Base-by-base conservation (phyloP, 1,284 basidiomycete species). In the Coniferiporia sulphurascens region DNA sequence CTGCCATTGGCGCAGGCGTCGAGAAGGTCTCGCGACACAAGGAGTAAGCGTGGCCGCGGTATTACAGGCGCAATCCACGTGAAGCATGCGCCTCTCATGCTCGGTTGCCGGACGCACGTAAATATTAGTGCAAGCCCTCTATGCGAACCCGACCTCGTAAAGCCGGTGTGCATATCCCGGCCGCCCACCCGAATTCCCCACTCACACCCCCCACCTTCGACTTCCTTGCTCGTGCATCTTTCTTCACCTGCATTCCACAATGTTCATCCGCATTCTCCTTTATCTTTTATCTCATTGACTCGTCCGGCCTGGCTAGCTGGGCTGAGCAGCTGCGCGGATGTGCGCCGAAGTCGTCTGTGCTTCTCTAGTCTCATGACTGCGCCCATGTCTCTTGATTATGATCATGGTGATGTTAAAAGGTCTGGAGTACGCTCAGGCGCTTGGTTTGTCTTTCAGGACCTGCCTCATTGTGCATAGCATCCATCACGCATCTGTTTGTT, bases 21-120 rank as follows among this genome's bases (percentile, higher is more conserved):
- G 87, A 89, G 75, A 87, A 87, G 73, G 76, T 89, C 64, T 84
- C 81, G 67, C 74, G 85, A 64, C 87, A 88, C 64, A 74, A 78
- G 65, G 72, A 76, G 12, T 69, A 60, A 64, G 17, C 38, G 38
- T 41, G 38, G 38, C 38, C 15, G 15, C 12, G 38, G 15, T 41
- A 15, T 15, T 12, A 15, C 38, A 41, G 3, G 38, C 9, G 15
- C 12, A 41, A 8, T 41, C 38, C 9, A 41, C 9, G 38, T 41
- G 38, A 15, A 41, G 15, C 15, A 3, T 8, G 27, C 38, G 38
- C 38, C 9, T 27, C 27, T 27, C 27, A 27, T 27, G 27, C 27
- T 8, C 15, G 38, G 15, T 12, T 41, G 15, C 15, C 7, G 15
- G 38, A 41, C 15, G 38, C 9, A 41, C 15, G 9, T 41, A 10